Conservation (phyloP, 129 eudicot species). For the Chrysanthemum makinoi region DNA sequence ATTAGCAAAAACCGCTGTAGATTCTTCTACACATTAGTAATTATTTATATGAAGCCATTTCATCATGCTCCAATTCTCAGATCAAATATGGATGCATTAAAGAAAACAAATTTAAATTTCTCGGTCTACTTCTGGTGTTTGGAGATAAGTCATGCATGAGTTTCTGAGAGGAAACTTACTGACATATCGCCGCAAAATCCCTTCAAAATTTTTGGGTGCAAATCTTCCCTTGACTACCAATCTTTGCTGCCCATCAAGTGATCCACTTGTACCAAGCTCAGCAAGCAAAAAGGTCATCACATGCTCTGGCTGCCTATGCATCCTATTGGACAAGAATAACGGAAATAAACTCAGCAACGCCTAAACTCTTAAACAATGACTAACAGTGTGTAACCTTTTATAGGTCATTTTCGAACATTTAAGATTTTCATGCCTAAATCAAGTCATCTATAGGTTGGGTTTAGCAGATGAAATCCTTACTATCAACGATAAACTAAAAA, state of each 20-base stretch:
- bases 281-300: conserved; percentile 83
- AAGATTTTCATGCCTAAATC: background rate
- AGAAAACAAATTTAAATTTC: background rate
- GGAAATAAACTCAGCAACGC: background rate
- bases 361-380: too few species aligned
- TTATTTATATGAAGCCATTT: background rate
- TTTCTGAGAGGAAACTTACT: conserved; percentile 46
- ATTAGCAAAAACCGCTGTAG: conserved; percentile 14
- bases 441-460: background rate
- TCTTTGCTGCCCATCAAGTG: conserved; percentile 85
- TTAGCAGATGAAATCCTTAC: background rate
- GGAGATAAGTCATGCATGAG: background rate
- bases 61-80: background rate
- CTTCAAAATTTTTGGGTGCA: conserved; percentile 82
- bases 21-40: background rate
- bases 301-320: conserved; percentile 90
- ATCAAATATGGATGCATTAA: background rate
- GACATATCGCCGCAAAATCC: conserved; percentile 66
- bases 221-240: conserved; percentile 75
- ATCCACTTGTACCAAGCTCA: conserved; percentile 84
- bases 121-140: background rate
- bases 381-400: too few species aligned
- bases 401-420: background rate
- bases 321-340: conserved; percentile 28
- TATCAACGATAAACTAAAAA: background rate